These are phyloP conservation scores for Apiospora koreana DNA, from an alignment of 2,329 filamentous ascomycete species.

Conservation along the genomic window DNA sequence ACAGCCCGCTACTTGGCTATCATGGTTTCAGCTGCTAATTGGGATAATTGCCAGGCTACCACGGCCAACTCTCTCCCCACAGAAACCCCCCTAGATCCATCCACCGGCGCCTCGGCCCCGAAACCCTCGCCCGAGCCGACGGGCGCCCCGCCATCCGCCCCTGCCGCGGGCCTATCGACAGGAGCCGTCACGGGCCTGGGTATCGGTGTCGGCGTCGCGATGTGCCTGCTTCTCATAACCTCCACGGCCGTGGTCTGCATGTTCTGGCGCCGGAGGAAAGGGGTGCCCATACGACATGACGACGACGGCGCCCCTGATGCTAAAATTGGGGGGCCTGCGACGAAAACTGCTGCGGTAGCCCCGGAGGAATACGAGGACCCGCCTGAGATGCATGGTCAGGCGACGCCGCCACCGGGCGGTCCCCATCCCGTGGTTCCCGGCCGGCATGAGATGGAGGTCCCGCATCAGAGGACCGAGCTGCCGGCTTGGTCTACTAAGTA, in stretches of 20 bases:
- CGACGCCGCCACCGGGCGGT: neutral
- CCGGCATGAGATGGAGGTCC: neutral
- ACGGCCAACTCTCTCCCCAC: neutral
- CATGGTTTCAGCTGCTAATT: neutral
- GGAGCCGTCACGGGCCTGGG: constrained; percentile 11
- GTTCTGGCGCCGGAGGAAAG: constrained; percentile 11
- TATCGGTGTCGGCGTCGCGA: constrained; percentile 19
- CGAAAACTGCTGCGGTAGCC: neutral
- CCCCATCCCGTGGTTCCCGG: neutral
- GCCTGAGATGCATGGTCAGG: neutral
- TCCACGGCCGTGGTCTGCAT: constrained; percentile 15
- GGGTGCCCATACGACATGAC: neutral
- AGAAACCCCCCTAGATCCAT: neutral
- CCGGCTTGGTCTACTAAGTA: neutral
- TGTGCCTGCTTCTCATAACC: constrained; percentile 13
- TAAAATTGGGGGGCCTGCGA: too few relatives aligned
- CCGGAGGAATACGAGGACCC: neutral
- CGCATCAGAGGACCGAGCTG: neutral
- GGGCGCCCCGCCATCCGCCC: neutral
- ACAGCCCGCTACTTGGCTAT: too few relatives aligned
- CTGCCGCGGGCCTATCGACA: constrained; percentile 9
- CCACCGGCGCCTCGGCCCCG: neutral
- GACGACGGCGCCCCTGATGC: too few relatives aligned
- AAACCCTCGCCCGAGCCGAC: neutral
- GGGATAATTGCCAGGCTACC: neutral